Percentiles rank a stretch among this genome's conserved stretches.
These are phyloP conservation scores for Phytophthora tubulina DNA, from an alignment of 352 stramenopile species.

Conservation along the genomic window DNA sequence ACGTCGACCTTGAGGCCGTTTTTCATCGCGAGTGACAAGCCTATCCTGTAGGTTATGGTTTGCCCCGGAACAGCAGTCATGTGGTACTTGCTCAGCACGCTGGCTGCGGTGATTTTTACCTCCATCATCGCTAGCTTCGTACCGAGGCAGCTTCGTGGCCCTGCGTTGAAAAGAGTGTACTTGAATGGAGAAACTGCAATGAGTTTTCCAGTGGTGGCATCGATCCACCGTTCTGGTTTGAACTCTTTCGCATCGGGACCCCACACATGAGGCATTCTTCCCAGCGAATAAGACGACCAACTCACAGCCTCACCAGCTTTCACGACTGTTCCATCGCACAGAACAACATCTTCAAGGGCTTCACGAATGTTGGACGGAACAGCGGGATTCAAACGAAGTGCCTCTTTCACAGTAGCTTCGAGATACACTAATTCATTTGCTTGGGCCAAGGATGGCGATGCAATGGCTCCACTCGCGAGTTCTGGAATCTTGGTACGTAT, in stretches of 20 bases:
- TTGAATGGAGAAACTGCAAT: slow-evolving; percentile 51
- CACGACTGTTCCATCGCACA: slow-evolving; percentile 54
- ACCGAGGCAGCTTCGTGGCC: slow-evolving; percentile 54
- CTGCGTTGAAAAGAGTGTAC: slow-evolving; percentile 62
- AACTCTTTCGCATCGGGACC: slow-evolving; percentile 51
- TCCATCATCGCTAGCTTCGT: slow-evolving; percentile 60
- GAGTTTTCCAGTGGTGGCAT: slow-evolving; percentile 36
- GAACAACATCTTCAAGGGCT: slow-evolving; percentile 44
- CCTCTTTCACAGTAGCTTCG: slow-evolving; percentile 53
- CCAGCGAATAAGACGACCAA: slow-evolving; percentile 53
- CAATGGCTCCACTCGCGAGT: slow-evolving; percentile 15
- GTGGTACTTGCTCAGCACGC: slow-evolving; percentile 56
- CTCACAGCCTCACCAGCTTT: slow-evolving; percentile 39
- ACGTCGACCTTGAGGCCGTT: slow-evolving; percentile 32
- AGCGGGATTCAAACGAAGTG: slow-evolving; percentile 38
- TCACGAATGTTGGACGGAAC: slow-evolving; percentile 44
- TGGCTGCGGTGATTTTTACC: slow-evolving; percentile 58
- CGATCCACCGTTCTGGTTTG: slow-evolving; percentile 57
- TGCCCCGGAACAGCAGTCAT: slow-evolving; percentile 38
- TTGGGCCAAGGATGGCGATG: slow-evolving; percentile 30
- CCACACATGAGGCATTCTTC: slow-evolving; percentile 49
- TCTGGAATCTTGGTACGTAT: slow-evolving; percentile 34
- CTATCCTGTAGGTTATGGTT: slow-evolving; percentile 39
- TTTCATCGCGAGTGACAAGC: slow-evolving; percentile 45
- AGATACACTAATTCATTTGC: slow-evolving; percentile 52